A percentile compares a stretch with the other conserved stretches of the same genome.
Conservation (phyloP, 75 land plant genomes). For the Cryptomeria japonica region DNA sequence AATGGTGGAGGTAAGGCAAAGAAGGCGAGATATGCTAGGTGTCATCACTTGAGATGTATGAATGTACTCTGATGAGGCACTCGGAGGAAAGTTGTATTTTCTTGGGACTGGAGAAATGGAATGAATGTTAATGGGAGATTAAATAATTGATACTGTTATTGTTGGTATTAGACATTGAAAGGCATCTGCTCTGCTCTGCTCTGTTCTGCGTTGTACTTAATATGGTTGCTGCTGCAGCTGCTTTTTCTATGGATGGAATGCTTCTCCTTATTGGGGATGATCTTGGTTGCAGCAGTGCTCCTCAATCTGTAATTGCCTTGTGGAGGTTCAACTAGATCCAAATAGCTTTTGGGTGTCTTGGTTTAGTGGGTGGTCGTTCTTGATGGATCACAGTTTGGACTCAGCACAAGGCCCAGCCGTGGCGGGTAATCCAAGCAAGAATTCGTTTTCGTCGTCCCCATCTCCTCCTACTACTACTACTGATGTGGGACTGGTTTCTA, state of each 20-base stretch:
- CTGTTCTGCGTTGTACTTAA: background rate
- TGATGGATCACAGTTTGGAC: background rate
- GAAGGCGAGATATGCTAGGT: background rate
- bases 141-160: background rate
- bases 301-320: background rate
- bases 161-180: background rate
- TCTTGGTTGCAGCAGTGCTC: background rate
- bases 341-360: background rate
- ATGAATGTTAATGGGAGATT: background rate
- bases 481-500: background rate
- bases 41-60: background rate
- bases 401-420: background rate
- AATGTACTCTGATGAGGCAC: background rate
- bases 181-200: background rate
- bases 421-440: background rate
- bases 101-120: constrained; percentile 6
- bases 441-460: background rate
- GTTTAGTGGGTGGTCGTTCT: background rate
- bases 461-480: background rate
- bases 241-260: background rate
- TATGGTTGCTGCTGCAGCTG: background rate
- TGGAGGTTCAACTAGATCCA: background rate
- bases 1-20: background rate
- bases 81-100: background rate
- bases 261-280: background rate